Conservation (phyloP, 2,329 filamentous ascomycete species). For the Magnaporthiopsis incrustans region DNA sequence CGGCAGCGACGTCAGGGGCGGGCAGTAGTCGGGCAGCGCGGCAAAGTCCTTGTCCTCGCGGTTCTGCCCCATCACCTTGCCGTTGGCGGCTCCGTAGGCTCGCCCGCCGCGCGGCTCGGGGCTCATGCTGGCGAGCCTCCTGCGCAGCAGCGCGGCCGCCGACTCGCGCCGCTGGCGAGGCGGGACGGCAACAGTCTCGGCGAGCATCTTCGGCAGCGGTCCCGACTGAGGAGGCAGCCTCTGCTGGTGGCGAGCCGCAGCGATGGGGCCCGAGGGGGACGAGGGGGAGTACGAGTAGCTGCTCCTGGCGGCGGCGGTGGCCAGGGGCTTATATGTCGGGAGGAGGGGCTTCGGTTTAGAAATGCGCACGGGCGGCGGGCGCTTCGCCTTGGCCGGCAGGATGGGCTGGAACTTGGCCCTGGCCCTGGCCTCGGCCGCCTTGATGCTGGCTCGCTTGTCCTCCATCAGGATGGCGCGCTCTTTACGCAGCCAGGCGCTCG, state of each 20-base stretch:
- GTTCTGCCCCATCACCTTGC: conserved; percentile 52
- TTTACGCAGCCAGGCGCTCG: conserved; percentile 37
- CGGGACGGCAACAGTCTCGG: too few species aligned
- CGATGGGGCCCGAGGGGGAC: too few species aligned
- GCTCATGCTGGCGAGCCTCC: conserved; percentile 28
- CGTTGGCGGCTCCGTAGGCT: conserved; percentile 7
- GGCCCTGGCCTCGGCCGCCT: conserved; percentile 23
- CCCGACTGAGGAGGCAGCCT: too few species aligned
- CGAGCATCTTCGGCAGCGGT: too few species aligned
- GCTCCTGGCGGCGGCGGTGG: conserved; percentile 19
- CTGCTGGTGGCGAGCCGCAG: too few species aligned
- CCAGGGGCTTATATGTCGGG: conserved; percentile 11
- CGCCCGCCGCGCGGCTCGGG: neutral
- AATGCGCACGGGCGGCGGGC: neutral
- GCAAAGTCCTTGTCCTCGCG: conserved; percentile 78
- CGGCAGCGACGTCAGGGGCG: conserved; percentile 58
- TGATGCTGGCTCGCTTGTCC: conserved; percentile 35
- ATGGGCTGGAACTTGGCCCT: conserved; percentile 28
- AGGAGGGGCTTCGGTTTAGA: neutral
- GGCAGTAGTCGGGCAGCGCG: conserved; percentile 63
- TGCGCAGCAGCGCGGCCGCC: conserved; percentile 35
- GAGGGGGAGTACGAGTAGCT: too few species aligned
- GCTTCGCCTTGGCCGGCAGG: conserved; percentile 24
- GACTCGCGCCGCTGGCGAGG: conserved; percentile 10
- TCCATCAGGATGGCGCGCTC: conserved; percentile 42